phyloP scores from a whole-genome alignment of 2,329 filamentous ascomycete genomes.

The Diaporthe amygdali region DNA sequence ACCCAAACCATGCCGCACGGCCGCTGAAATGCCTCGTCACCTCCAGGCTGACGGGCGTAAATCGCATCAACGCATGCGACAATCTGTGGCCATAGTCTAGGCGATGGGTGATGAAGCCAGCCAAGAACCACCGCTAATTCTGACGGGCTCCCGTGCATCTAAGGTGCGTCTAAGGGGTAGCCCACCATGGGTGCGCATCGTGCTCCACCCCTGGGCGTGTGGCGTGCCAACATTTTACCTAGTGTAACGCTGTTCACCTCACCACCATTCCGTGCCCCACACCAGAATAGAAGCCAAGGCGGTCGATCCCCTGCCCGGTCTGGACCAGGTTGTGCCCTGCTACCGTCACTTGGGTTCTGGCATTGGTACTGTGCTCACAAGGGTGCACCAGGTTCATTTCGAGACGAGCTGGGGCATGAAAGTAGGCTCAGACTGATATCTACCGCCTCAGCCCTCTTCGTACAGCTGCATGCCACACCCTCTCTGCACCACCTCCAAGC shows the following conservation, averaged over 20 bases:
- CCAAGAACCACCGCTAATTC: background rate
- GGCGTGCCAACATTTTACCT: no score
- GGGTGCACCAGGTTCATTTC: constrained; percentile 10
- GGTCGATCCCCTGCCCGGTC: background rate
- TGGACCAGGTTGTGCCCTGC: constrained; percentile 11
- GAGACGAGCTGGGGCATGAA: constrained; percentile 13
- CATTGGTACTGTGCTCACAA: constrained; percentile 16
- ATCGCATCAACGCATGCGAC: background rate
- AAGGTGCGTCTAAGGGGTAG: background rate
- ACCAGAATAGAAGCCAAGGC: constrained; percentile 18
- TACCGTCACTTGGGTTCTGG: background rate
- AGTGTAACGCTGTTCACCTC: background rate
- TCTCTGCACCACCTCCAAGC: constrained; percentile 20
- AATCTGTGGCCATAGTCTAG: background rate
- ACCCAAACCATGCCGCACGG: background rate
- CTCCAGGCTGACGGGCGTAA: background rate
- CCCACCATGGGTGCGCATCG: no score
- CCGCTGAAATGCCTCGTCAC: background rate
- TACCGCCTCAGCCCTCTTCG: constrained; percentile 19
- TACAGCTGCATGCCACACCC: constrained; percentile 15
- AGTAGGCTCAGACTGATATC: constrained; percentile 7
- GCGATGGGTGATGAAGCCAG: background rate
- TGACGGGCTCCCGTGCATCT: background rate
- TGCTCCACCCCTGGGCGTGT: background rate
- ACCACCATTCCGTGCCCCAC: constrained; percentile 7